These are phyloP conservation scores for Fusarium buxicola DNA, from an alignment of 2,329 filamentous ascomycete genomes.

Conservation along the genomic window DNA sequence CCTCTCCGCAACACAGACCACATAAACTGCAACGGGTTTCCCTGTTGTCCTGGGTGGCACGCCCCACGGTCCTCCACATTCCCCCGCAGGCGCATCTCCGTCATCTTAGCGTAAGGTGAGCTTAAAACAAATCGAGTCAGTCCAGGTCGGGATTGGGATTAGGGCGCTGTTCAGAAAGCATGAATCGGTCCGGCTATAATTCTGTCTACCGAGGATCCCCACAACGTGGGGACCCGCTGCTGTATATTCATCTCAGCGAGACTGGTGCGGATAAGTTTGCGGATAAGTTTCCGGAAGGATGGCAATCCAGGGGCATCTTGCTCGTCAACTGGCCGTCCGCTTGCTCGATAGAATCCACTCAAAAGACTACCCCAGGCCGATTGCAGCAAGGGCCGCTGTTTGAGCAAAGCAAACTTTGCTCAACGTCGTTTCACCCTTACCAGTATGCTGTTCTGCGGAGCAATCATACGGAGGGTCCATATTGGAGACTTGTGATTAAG, in stretches of 20 bases:
- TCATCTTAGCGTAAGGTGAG: conserved; percentile 31
- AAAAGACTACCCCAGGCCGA: conserved; percentile 6
- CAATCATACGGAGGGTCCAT: not conserved
- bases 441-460: conserved; percentile 14
- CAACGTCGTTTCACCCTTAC: conserved; percentile 20
- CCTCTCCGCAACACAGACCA: conserved; percentile 18
- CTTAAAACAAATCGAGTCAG: conserved; percentile 21
- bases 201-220: conserved; percentile 34
- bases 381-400: not conserved
- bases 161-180: not conserved
- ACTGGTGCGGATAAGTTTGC: not conserved
- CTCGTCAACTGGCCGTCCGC: conserved; percentile 1
- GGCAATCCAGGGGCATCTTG: conserved; percentile 13
- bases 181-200: conserved; percentile 41
- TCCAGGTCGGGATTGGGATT: conserved; percentile 12
- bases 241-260: conserved; percentile 7
- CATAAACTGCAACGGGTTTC: not conserved
- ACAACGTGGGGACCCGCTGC: conserved; percentile 9
- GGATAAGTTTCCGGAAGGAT: conserved; percentile 18
- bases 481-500: conserved; percentile 20
- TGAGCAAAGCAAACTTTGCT: conserved; percentile 2
- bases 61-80: conserved; percentile 15
- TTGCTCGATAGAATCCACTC: conserved; percentile 3
- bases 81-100: conserved; percentile 24
- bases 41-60: not conserved